Base-by-base conservation (phyloP, 768 basidiomycete species). In the Leccinum pellstonianum region DNA sequence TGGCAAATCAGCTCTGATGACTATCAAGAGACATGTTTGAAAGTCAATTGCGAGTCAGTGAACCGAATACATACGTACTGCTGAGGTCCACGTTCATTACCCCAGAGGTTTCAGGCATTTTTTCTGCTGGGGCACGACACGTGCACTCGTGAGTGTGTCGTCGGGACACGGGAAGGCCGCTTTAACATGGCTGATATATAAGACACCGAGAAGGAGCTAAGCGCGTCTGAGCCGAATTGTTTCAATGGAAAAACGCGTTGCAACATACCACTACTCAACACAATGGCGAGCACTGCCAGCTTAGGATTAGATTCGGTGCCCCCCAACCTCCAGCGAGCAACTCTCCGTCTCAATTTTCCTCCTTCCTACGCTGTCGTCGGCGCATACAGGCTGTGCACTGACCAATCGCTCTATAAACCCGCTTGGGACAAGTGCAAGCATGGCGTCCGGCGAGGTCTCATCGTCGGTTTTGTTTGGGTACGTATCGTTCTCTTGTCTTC, bases 391-490 rank as follows among this genome's bases (percentile, higher is more conserved):
- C 77, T 97, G 6, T 80, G 85, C 66, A 92, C 89, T 0, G 93
- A 95, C 71, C 78, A 81, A 41, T 74, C 74, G 14, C 76, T 96
- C 35, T 86, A 84, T 60, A 75, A 78, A 25, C 92, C 93, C 4
- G 86, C 89, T 8, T 93, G 94, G 91, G 77, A 89, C 68, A 95
- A 93, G 75, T 91, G 93, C 70, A 83, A 80, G 62, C 88, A 95
- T 73, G 95, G 90, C 0, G 82, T 83, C 1, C 69, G 80, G 51
- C 77, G 93, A 19, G 94, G 95, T 0, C 76, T 82, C 0, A 73
- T 82, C 15, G 87, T 92, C 43, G 93, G 88, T 0, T 68, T 81
- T 0, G 71, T 82, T 33, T 93, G 91, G 91, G 91, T 88, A 66
- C 41, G 81, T 74, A 21, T 33, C 2, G 2, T 14, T 1, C 9